Base-by-base conservation (phyloP, 352 stramenopile genomes). In the Globisporangium perplexum region DNA sequence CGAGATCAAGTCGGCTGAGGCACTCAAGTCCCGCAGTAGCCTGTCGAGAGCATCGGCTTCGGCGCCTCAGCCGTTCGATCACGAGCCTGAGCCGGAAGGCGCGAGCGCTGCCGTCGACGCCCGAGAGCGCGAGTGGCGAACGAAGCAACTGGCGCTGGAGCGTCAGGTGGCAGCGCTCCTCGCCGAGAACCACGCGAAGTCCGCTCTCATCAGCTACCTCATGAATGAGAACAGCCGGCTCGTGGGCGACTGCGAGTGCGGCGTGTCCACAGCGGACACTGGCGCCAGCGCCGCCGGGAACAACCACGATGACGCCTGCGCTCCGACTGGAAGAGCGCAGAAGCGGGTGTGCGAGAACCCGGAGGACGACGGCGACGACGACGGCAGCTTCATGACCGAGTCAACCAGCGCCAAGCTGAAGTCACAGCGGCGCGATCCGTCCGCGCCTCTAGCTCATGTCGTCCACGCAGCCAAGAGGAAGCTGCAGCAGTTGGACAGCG, bases 381-480 rank as follows among this genome's bases (percentile, higher is more conserved):
- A 44, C 38, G n/a, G n/a, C n/a, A 23, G 20, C 20, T 6, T 23
- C 18, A 11, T 12, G 7, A 6, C 18, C 8, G 38, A 44, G 17
- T 12, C 38, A 15, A 44, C 15, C 4, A 44, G 17, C 23, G 18
- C 18, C 10, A 15, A 44, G 38, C 6, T 20, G 20, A 44, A 22
- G 17, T 4, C 4, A 4, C 4, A 14, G 38, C 38, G 20, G 38
- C 12, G 12, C 15, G 11, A 44, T 10, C 3, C 38, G 23, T 6
- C 17, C 6, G 38, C 4, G 31, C 8, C 31, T 12, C 31, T 8
- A 8, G 31, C 31, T 38, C 31, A 38, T 24, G 45, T 17, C 18
- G 36, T 54, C 46, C 46, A 24, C 18, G 46, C n/a, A 61, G 55
- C 30, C 55, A 46, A 61, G 41, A 20, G 55, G 55, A 61, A 61